Conservation (phyloP, 495 filamentous ascomycete genomes). For the Daldinia concentrica region DNA sequence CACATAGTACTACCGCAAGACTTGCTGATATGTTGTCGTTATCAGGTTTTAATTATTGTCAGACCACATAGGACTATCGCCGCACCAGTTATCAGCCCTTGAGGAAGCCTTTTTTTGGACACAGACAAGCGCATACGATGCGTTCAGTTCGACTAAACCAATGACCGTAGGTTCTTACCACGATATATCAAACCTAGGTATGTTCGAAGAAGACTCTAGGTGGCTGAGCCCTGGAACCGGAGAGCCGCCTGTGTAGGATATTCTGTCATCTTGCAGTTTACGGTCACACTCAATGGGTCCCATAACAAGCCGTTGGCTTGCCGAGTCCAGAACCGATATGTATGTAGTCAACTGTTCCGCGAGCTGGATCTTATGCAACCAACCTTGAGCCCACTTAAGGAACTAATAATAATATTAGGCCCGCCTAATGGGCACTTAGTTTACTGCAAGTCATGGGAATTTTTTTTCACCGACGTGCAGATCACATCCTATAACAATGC, state of each 20-base stretch:
- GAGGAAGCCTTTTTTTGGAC: neutral
- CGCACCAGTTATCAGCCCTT: neutral
- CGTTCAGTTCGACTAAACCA: neutral
- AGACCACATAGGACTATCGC: neutral
- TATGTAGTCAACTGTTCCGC: conserved; percentile 14
- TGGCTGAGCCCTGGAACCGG: neutral
- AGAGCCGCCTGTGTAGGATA: conserved; percentile 37
- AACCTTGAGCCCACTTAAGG: conserved; percentile 23
- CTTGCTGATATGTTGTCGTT: conserved; percentile 21
- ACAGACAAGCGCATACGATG: neutral
- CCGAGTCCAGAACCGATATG: conserved; percentile 37
- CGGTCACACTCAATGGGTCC: conserved; percentile 20
- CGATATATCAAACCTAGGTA: conserved; percentile 6
- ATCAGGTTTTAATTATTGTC: conserved; percentile 3
- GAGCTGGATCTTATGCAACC: conserved; percentile 33
- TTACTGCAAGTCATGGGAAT: conserved; percentile 43
- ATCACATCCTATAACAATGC: conserved; percentile 33
- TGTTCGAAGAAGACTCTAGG: conserved; percentile 23
- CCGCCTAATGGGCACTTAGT: conserved; percentile 22
- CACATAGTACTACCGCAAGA: conserved; percentile 5
- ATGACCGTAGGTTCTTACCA: neutral
- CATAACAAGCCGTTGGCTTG: conserved; percentile 26
- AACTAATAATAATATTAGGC: conserved; percentile 39
- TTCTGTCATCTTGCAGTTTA: conserved; percentile 37
- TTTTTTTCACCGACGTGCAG: conserved; percentile 43